Conservation (phyloP, 305 asterid species). For the Rubia tinctorum region DNA sequence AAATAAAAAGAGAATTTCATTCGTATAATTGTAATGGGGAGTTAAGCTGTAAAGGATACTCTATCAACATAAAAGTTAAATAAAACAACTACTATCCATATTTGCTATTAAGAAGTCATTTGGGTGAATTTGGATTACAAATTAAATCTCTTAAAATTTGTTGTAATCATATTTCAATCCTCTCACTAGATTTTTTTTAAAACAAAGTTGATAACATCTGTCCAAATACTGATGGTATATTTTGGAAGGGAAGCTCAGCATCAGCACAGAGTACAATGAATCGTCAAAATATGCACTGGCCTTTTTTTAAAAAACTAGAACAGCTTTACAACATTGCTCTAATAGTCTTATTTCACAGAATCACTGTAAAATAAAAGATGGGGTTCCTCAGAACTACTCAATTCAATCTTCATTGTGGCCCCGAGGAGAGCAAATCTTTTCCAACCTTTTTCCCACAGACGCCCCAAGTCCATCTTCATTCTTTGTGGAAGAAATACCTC, state of each 20-base stretch:
- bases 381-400: not conserved
- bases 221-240: not conserved
- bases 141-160: too few species aligned
- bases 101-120: too few species aligned
- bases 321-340: not conserved
- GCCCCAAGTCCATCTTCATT: conserved; percentile 28
- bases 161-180: not conserved
- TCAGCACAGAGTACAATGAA: not conserved
- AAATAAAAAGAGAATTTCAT: too few species aligned
- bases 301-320: not conserved
- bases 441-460: conserved; percentile 35
- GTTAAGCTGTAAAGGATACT: too few species aligned
- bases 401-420: conserved; percentile 32
- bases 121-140: too few species aligned
- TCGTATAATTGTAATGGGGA: too few species aligned
- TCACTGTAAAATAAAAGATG: too few species aligned
- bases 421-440: conserved; percentile 38
- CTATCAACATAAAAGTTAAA: too few species aligned
- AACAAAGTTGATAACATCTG: too few species aligned
- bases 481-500: conserved; percentile 24
- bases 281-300: not conserved
- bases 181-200: too few species aligned
- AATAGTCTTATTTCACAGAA: not conserved
- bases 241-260: not conserved
- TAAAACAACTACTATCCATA: too few species aligned